phyloP scores from a whole-genome alignment of 1,284 basidiomycete species.

The Ustilago tritici region DNA sequence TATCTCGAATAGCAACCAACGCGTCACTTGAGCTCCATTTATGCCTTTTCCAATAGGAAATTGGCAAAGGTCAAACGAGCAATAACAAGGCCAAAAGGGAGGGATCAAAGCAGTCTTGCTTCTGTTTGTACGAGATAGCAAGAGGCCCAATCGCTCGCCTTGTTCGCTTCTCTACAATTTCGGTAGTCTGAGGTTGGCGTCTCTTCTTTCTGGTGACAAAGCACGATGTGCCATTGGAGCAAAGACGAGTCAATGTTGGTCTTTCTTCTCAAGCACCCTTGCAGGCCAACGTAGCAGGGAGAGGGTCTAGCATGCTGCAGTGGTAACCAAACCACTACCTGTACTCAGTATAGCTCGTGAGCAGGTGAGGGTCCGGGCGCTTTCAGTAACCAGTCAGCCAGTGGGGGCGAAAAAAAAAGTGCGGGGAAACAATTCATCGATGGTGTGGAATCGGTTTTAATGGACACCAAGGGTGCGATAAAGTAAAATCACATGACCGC shows the following conservation, averaged over 20 bases:
- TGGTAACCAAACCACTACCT: too few species aligned
- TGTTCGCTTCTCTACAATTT: background rate
- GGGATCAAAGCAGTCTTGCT: too few species aligned
- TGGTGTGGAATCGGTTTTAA: slow-evolving; percentile 3
- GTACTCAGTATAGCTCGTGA: too few species aligned
- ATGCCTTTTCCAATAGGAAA: too few species aligned
- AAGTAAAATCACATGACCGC: too few species aligned
- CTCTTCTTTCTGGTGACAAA: background rate
- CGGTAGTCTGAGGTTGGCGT: background rate
- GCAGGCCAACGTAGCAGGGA: too few species aligned
- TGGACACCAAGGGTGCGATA: background rate
- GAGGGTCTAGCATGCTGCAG: too few species aligned
- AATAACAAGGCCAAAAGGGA: too few species aligned
- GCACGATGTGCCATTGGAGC: background rate
- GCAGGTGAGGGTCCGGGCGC: too few species aligned
- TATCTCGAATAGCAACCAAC: slow-evolving; percentile 3
- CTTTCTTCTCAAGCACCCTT: background rate
- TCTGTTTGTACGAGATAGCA: slow-evolving; percentile 1
- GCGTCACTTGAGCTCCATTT: too few species aligned
- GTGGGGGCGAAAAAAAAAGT: background rate
- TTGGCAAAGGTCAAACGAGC: too few species aligned
- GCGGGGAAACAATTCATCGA: slow-evolving; percentile 3
- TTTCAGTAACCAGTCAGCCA: background rate
- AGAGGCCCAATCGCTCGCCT: background rate
- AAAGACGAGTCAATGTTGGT: background rate